phyloP scores from a whole-genome alignment of 176 grass and related monocot genomes.

The Avena insularis region DNA sequence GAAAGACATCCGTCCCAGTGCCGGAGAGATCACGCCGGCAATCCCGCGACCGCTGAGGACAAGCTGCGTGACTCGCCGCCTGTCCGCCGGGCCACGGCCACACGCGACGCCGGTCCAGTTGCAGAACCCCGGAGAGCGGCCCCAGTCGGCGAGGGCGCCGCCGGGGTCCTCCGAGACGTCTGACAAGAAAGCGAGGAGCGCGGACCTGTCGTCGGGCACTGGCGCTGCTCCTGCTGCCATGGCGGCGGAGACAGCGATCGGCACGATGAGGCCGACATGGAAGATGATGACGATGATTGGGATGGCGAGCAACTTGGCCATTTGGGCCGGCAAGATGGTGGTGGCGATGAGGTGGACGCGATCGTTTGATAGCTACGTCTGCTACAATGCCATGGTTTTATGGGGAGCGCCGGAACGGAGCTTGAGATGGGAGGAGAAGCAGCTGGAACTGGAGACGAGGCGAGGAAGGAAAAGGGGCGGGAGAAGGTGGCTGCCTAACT shows the following conservation, averaged over 20 bases:
- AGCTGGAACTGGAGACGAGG: conserved; percentile 44
- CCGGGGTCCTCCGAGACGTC: conserved; percentile 50
- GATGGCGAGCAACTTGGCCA: conserved; percentile 15
- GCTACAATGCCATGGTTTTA: conserved; percentile 70
- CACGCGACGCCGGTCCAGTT: conserved; percentile 83
- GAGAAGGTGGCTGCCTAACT: conserved; percentile 62
- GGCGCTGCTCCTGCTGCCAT: not conserved
- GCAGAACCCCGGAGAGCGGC: conserved; percentile 42
- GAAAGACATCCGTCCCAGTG: conserved; percentile 33
- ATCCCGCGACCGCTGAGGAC: conserved; percentile 48
- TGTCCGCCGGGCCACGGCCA: conserved; percentile 4
- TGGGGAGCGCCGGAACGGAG: not conserved
- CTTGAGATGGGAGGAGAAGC: not conserved
- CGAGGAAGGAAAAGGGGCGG: conserved; percentile 44
- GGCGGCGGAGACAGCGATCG: conserved; percentile 18
- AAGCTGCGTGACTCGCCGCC: conserved; percentile 55
- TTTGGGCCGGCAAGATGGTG: not conserved
- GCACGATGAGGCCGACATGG: not conserved
- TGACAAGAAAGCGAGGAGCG: conserved; percentile 60
- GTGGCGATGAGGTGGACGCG: conserved; percentile 29
- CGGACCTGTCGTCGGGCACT: conserved; percentile 24
- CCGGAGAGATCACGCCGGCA: conserved; percentile 51
- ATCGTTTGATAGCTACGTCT: conserved; percentile 51
- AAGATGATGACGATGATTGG: conserved; percentile 25
- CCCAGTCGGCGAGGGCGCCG: conserved; percentile 53